Conservation (phyloP, 2,329 filamentous ascomycete genomes). For the Colletotrichum musicola region DNA sequence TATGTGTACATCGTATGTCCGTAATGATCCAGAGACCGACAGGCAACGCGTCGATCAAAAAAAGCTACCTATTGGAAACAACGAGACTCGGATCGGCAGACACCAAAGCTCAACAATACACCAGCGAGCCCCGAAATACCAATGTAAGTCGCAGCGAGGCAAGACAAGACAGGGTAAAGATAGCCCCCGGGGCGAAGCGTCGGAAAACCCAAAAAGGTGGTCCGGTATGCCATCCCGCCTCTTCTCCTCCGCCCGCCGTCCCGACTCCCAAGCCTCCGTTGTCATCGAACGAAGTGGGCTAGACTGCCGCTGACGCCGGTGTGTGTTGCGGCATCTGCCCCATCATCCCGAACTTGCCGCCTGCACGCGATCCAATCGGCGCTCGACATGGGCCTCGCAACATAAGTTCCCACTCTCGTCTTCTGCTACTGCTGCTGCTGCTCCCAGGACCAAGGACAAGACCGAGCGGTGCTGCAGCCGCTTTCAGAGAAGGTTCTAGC, state of each 20-base stretch:
- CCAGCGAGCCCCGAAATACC: background rate
- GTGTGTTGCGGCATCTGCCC: conserved; percentile 1
- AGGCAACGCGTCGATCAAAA: background rate
- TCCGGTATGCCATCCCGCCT: background rate
- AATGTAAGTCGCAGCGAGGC: background rate
- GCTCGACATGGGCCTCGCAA: background rate
- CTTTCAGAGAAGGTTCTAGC: conserved; percentile 4
- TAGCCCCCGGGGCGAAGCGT: background rate
- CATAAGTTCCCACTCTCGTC: background rate
- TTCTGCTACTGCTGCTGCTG: background rate
- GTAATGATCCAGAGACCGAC: background rate
- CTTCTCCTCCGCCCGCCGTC: background rate
- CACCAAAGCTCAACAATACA: background rate
- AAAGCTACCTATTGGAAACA: background rate
- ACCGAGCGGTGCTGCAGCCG: background rate
- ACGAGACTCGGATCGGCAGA: background rate
- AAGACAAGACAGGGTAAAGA: background rate
- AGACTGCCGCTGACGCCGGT: conserved; percentile 1
- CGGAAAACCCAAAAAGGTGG: conserved; percentile 23
- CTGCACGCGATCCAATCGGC: conserved; percentile 30
- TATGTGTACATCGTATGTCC: background rate
- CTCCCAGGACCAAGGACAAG: background rate
- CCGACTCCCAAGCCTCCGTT: background rate
- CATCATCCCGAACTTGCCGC: conserved; percentile 2
- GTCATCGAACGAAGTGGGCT: background rate